Evolutionary conservation across 2,329 filamentous ascomycete species (phyloP), one percentile per base, ranked within the genome.

Genomic region (Stachybotrys elegans): DNA sequence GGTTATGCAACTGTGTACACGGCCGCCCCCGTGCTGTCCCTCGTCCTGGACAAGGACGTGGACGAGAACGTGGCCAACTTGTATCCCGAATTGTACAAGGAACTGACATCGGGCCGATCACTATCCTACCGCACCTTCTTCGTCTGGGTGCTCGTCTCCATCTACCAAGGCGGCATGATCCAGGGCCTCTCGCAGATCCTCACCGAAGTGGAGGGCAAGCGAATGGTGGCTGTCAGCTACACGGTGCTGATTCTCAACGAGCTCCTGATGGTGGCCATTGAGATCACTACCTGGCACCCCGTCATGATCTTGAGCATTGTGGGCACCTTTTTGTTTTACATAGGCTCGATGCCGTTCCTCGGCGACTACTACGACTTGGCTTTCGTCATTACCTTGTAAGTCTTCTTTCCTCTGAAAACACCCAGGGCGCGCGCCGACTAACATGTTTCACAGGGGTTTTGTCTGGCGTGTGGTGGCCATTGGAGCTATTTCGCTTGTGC

Each of bases 1-100:
- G 93, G 93, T 39, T 98, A 98, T 60, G 90, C 91, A 1, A 98
- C 93, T 0, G 76, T 96, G 5, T 98, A 98, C 69, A 98, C 93
- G 14, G 95, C 94, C 63, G 78, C 81, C 14, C 93, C 93, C 0
- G 93, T 98, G 25, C 86, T 98, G 60, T 94, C 88, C 0, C 81
- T 98, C 6, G 91, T 97, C 2, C 79, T 98, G 2, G 93, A 98
- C 68, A 86, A 86, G 58, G 93, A 98, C 57, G 92, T 98, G 5
- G 91, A 97, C 59, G 92, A 97, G 67, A 82, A 86, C 42, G 77
- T 98, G 5, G 91, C 93, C 17, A 96, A 93, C 54, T 76, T 98
- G 5, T 98, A 98, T 62, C 94, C 93, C 0, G 93, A 98, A 59
- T 78, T 98, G 3, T 98, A 98, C 76, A 95, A 95, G 61, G 94